Evolutionary conservation across 2,329 filamentous ascomycete species (phyloP).

Genomic region (Byssoonygena ceratinophila): DNA sequence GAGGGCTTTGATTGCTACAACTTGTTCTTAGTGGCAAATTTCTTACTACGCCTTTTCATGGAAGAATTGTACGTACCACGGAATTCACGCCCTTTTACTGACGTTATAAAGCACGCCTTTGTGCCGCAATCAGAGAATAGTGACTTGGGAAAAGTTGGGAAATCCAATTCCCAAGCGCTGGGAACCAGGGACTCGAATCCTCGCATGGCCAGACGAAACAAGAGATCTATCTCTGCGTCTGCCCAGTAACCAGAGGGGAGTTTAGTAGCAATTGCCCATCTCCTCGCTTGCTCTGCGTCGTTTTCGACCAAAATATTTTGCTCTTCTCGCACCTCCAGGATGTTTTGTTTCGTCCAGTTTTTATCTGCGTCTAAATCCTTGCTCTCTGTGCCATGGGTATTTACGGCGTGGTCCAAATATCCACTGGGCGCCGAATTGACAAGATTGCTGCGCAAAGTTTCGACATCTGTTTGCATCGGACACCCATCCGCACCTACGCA

Average conservation of each 20-base stretch:
- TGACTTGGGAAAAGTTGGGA: constrained; percentile 43
- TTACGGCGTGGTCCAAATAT: background rate
- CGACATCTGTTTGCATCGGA: too few species aligned
- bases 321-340: constrained; percentile 19
- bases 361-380: background rate
- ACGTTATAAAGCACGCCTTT: constrained; percentile 39
- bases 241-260: constrained; percentile 41
- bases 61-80: constrained; percentile 28
- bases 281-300: constrained; percentile 25
- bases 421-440: too few species aligned
- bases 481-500: background rate
- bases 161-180: constrained; percentile 43
- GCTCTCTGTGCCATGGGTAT: background rate
- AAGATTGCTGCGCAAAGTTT: too few species aligned
- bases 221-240: constrained; percentile 43
- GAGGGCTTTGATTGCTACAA: constrained; percentile 42
- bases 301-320: constrained; percentile 23
- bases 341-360: constrained; percentile 11
- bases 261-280: constrained; percentile 29
- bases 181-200: constrained; percentile 49
- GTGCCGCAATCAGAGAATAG: constrained; percentile 39
- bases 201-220: constrained; percentile 44
- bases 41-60: background rate
- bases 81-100: constrained; percentile 35
- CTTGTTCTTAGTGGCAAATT: background rate